phyloP scores from a whole-genome alignment of 2,329 filamentous ascomycete genomes.

The Phialophora chinensis region DNA sequence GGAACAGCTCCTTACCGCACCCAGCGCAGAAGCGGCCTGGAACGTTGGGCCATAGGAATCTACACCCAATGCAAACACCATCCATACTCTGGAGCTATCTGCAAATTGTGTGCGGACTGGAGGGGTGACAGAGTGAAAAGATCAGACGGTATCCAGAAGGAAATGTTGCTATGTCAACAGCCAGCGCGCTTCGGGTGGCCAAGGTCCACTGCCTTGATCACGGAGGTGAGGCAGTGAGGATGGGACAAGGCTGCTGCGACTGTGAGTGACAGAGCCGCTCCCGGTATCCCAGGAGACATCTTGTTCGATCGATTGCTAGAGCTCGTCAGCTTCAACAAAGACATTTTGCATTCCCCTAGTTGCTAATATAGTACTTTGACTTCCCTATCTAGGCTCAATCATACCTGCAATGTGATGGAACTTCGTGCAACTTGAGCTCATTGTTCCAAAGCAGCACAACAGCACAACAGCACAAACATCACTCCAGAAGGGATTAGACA shows the following conservation, averaged over 20 bases:
- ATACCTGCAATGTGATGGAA: not conserved
- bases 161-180: not conserved
- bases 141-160: not conserved
- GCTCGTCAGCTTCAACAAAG: not conserved
- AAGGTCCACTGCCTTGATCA: not conserved
- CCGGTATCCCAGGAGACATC: not conserved
- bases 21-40: slow-evolving; percentile 2
- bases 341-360: not conserved
- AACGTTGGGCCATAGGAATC: not conserved
- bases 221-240: not conserved
- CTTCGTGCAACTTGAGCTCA: not conserved
- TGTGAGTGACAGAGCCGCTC: not conserved
- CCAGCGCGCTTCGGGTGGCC: not conserved
- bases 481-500: not conserved
- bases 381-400: not conserved
- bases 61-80: not conserved
- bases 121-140: not conserved
- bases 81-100: not conserved
- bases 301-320: not conserved
- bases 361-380: not conserved
- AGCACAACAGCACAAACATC: not conserved
- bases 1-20: not conserved
- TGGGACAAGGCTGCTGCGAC: not conserved
- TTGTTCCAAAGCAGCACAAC: not conserved
- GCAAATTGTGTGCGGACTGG: not conserved